Conservation (phyloP, 1,139 yeast species). For the Insectozyma bohioensis region DNA sequence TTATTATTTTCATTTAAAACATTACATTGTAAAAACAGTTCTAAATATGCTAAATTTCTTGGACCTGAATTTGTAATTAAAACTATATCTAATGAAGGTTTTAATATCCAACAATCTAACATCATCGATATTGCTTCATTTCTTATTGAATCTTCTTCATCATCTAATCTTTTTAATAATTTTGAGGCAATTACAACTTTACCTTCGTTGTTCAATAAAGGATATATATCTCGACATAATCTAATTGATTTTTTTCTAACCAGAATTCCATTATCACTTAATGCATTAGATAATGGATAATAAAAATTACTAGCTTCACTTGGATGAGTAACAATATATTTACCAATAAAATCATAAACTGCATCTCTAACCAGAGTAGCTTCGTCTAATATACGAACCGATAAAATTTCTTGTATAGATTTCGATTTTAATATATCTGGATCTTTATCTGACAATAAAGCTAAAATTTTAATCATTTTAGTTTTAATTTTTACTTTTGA, state of each 20-base stretch:
- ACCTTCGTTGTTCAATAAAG: constrained; percentile 25
- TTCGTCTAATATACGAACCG: constrained; percentile 51
- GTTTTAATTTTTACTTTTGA: constrained; percentile 61
- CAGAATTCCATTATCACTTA: constrained; percentile 59
- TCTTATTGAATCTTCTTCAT: constrained; percentile 63
- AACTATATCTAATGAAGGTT: constrained; percentile 15
- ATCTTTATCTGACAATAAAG: constrained; percentile 47
- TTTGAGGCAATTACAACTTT: constrained; percentile 48
- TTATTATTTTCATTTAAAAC: constrained; percentile 28
- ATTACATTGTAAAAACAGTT: constrained; percentile 29
- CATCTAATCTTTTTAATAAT: constrained; percentile 57
- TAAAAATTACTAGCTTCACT: constrained; percentile 49
- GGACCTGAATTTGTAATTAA: constrained; percentile 33
- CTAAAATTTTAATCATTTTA: constrained; percentile 60
- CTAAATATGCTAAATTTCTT: constrained; percentile 42
- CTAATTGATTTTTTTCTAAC: constrained; percentile 65
- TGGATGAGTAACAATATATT: constrained; percentile 46
- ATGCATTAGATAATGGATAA: constrained; percentile 47
- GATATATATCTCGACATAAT: constrained; percentile 51
- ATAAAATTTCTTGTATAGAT: constrained; percentile 52
- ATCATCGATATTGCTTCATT: constrained; percentile 44
- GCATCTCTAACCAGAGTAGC: constrained; percentile 80
- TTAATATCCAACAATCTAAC: constrained; percentile 45
- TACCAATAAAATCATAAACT: constrained; percentile 62
- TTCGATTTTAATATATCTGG: constrained; percentile 49